Percentiles rank a stretch among this genome's conserved stretches.
These are phyloP conservation scores for Mucor sp. DNA, from an alignment of 371 early-diverging fungal genomes.

Conservation along the genomic window DNA sequence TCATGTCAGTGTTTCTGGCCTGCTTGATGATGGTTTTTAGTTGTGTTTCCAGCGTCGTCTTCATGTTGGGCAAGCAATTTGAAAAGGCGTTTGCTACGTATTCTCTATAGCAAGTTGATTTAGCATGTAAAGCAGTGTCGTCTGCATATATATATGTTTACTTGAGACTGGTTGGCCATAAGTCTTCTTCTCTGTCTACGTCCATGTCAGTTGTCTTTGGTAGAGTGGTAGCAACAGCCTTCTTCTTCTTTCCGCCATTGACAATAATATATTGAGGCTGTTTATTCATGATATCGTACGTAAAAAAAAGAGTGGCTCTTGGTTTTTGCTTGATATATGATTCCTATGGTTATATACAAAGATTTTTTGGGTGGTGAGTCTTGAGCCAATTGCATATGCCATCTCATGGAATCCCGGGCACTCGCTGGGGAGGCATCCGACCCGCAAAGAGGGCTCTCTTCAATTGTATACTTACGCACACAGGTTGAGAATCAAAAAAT, in stretches of 20 bases:
- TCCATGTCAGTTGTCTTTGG: not conserved
- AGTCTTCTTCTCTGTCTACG: not conserved
- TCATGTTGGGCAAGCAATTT: constrained; percentile 38
- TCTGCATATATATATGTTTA: not conserved
- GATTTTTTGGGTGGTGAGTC: not conserved
- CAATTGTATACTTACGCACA: not conserved
- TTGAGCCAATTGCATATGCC: not conserved
- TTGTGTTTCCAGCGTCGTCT: constrained; percentile 45
- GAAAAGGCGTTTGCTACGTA: constrained; percentile 56
- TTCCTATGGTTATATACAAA: not conserved
- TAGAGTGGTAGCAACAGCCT: not conserved
- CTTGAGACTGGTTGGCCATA: constrained; percentile 19
- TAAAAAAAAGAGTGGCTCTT: not conserved
- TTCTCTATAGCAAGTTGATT: constrained; percentile 28
- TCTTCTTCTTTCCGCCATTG: constrained; percentile 14
- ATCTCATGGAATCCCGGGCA: not conserved
- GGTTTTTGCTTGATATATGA: not conserved
- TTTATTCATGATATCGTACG: constrained; percentile 2
- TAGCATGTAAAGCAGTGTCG: not conserved
- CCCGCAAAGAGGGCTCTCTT: not conserved
- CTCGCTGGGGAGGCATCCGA: not conserved
- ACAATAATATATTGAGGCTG: constrained; percentile 22
- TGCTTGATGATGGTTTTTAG: constrained; percentile 45
- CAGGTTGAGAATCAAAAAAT: not conserved
- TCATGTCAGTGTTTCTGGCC: constrained; percentile 31